These are phyloP conservation scores for Pichia cephalocereana DNA, from an alignment of 805 yeast species.

Conservation along the genomic window DNA sequence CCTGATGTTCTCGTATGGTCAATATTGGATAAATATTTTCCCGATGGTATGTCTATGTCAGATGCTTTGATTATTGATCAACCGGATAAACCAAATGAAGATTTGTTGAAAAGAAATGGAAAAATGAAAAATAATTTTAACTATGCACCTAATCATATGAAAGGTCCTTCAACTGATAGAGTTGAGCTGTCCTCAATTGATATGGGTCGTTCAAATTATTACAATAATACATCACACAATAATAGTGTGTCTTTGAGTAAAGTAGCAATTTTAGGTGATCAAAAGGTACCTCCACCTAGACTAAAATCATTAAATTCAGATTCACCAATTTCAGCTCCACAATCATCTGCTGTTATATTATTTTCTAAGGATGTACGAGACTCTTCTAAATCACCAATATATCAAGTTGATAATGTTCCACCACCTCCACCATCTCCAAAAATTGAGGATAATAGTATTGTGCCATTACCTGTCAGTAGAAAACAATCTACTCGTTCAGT, in stretches of 20 bases:
- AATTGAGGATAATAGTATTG: neutral
- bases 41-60: conserved; percentile 57
- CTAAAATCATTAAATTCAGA: conserved; percentile 9
- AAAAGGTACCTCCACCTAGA: conserved; percentile 23
- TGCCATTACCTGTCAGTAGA: neutral
- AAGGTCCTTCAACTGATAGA: neutral
- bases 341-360: conserved; percentile 37
- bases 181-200: neutral
- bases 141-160: neutral
- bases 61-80: conserved; percentile 57
- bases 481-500: neutral
- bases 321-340: conserved; percentile 8
- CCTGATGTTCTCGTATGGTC: conserved; percentile 58
- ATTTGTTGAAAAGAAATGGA: conserved; percentile 5
- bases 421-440: conserved; percentile 7
- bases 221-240: neutral
- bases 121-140: neutral
- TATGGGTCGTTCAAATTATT: neutral
- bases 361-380: conserved; percentile 33
- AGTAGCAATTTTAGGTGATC: conserved; percentile 23
- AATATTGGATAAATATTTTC: conserved; percentile 49
- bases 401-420: neutral
- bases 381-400: conserved; percentile 14
- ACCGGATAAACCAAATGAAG: conserved; percentile 16
- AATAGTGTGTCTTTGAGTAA: conserved; percentile 5